These are phyloP conservation scores for Mortierella sp. DNA, from an alignment of 371 early-diverging fungal genomes.

Conservation along the genomic window DNA sequence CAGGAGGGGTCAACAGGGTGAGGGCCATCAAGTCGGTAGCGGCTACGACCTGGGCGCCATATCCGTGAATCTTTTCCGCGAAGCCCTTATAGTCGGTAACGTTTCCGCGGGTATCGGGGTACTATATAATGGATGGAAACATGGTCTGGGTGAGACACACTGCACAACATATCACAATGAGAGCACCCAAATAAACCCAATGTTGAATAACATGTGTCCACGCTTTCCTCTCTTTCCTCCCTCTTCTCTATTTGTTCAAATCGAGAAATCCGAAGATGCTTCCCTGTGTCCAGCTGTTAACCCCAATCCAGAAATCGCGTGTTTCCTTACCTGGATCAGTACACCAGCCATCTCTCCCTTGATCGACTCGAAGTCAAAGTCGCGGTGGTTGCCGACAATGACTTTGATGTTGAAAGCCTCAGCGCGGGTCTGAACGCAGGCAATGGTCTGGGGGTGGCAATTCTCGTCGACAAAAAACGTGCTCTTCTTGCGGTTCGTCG, in stretches of 20 bases:
- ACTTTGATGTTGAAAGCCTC: slow-evolving; percentile 93
- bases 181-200: too few species aligned
- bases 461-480: slow-evolving; percentile 93
- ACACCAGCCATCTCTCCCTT: slow-evolving; percentile 88
- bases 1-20: slow-evolving; percentile 91
- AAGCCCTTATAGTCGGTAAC: slow-evolving; percentile 85
- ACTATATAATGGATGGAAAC: slow-evolving; percentile 71
- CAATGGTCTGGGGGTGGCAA: slow-evolving; percentile 95
- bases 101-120: slow-evolving; percentile 91
- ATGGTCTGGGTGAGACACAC: too few species aligned
- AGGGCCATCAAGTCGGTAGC: slow-evolving; percentile 96
- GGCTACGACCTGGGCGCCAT: slow-evolving; percentile 89
- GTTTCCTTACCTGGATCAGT: slow-evolving; percentile 77
- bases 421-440: slow-evolving; percentile 91
- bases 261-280: background rate
- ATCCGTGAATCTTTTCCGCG: slow-evolving; percentile 79
- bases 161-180: too few species aligned
- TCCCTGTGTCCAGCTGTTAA: background rate
- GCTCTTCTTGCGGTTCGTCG: slow-evolving; percentile 76
- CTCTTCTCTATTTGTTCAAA: background rate
- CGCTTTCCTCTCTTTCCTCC: too few species aligned
- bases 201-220: slow-evolving; percentile 11
- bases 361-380: slow-evolving; percentile 80
- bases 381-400: slow-evolving; percentile 81
- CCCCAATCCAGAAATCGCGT: background rate